phyloP scores from a whole-genome alignment of 306 rosid species.

The Quercus robur region DNA sequence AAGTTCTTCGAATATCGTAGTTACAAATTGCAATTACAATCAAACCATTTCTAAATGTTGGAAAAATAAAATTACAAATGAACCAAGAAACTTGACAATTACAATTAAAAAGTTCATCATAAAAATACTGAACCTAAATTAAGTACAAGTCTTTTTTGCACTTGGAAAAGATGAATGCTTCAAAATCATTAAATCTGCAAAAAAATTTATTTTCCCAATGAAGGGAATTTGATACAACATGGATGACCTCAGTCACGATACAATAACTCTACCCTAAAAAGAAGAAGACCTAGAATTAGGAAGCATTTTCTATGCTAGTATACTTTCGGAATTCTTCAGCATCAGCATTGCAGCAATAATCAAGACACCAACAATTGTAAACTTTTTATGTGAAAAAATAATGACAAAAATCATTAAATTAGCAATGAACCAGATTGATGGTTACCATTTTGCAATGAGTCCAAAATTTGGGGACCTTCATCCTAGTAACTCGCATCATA shows the following conservation, averaged over 20 bases:
- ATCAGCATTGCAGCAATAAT: not conserved
- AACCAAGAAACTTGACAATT: not conserved
- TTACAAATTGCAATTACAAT: not conserved
- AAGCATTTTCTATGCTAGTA: not conserved
- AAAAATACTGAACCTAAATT: not conserved
- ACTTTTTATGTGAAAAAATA: not conserved
- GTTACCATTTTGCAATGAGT: not conserved
- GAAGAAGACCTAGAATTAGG: not conserved
- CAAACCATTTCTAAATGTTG: too few species aligned
- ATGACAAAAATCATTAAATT: not conserved
- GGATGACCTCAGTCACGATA: not conserved
- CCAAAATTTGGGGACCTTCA: slow-evolving; percentile 14
- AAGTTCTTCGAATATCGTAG: not conserved
- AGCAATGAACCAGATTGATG: slow-evolving; percentile 2
- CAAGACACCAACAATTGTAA: not conserved
- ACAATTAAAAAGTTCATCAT: not conserved
- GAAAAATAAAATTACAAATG: not conserved
- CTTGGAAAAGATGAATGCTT: not conserved
- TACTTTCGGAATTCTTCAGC: not conserved
- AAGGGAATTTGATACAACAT: not conserved
- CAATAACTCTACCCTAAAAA: not conserved
- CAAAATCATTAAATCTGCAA: not conserved
- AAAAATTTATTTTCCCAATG: not conserved
- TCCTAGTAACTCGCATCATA: slow-evolving; percentile 9
- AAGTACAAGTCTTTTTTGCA: not conserved